These are phyloP conservation scores for Cydonia oblonga DNA, from an alignment of 331 rosid genomes.

Conservation along the genomic window DNA sequence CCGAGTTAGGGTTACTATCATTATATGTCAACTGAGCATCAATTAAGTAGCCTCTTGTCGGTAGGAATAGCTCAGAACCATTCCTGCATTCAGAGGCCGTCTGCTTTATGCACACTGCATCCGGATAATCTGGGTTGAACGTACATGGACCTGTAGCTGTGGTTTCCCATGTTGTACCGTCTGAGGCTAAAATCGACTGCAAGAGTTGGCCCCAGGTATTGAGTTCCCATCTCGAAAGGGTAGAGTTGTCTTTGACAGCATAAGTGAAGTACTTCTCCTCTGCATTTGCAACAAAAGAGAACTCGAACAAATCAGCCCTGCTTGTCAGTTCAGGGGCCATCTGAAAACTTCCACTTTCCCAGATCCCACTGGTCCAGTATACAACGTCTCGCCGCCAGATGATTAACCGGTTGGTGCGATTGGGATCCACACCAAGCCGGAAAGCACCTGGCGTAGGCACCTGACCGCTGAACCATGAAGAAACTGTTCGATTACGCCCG, in stretches of 20 bases:
- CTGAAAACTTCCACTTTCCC: conserved; percentile 12
- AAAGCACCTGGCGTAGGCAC: conserved; percentile 10
- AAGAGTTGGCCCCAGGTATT: conserved; percentile 20
- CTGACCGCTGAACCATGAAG: conserved; percentile 21
- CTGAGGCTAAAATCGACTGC: not conserved
- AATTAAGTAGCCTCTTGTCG: not conserved
- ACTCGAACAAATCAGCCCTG: conserved; percentile 9
- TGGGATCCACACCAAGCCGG: conserved; percentile 18
- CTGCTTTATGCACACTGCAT: conserved; percentile 14
- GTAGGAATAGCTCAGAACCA: conserved; percentile 7
- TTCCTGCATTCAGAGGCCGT: conserved; percentile 15
- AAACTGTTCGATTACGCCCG: conserved; percentile 3
- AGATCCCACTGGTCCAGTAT: conserved; percentile 21
- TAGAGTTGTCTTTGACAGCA: not conserved
- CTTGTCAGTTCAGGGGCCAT: conserved; percentile 5
- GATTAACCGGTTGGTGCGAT: conserved; percentile 7
- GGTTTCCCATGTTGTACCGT: conserved; percentile 10
- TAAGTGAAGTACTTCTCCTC: conserved; percentile 20
- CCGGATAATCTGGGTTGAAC: conserved; percentile 1
- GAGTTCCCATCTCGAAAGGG: conserved; percentile 20
- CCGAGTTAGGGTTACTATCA: conserved; percentile 1
- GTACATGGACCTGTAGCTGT: conserved; percentile 1
- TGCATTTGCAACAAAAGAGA: conserved; percentile 14
- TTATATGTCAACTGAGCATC: not conserved
- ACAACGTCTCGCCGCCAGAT: conserved; percentile 9